Conservation (phyloP, 495 filamentous ascomycete genomes). For the Penicillium arizonense region DNA sequence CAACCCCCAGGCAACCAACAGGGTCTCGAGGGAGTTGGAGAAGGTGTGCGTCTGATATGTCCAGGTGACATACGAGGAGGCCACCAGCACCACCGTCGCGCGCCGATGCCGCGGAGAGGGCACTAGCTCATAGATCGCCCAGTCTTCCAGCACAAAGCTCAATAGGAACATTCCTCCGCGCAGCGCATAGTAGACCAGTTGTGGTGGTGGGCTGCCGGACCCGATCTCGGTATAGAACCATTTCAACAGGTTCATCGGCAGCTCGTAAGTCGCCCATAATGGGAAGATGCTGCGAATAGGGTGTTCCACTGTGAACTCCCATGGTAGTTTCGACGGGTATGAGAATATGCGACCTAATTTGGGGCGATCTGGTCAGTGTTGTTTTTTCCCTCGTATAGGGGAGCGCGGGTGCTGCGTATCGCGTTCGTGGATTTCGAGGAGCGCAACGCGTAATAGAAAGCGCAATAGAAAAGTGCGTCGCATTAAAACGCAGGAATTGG, state of each 20-base stretch:
- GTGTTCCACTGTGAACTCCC: constrained; percentile 85
- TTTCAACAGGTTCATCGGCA: constrained; percentile 86
- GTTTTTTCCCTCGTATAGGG: constrained; percentile 7
- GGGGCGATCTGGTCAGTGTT: constrained; percentile 8
- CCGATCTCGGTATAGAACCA: constrained; percentile 76
- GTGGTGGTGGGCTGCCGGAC: constrained; percentile 55
- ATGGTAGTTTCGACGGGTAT: constrained; percentile 81
- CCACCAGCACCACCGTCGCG: constrained; percentile 73
- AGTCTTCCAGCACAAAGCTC: constrained; percentile 95
- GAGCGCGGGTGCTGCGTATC: constrained; percentile 8
- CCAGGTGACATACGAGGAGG: constrained; percentile 98
- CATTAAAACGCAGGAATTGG: neutral
- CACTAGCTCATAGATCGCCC: constrained; percentile 90
- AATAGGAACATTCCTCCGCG: constrained; percentile 86
- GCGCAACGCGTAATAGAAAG: neutral
- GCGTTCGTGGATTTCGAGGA: neutral
- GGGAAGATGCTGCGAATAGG: constrained; percentile 96
- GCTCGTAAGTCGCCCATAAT: constrained; percentile 88
- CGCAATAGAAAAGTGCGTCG: neutral
- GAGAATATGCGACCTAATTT: constrained; percentile 78
- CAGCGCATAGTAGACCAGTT: constrained; percentile 83
- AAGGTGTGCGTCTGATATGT: constrained; percentile 98
- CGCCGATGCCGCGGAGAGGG: constrained; percentile 69
- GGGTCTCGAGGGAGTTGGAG: constrained; percentile 93
- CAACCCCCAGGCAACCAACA: constrained; percentile 86